Base-by-base conservation (phyloP, 768 basidiomycete species). In the Xerocomus brunneocitrinus region DNA sequence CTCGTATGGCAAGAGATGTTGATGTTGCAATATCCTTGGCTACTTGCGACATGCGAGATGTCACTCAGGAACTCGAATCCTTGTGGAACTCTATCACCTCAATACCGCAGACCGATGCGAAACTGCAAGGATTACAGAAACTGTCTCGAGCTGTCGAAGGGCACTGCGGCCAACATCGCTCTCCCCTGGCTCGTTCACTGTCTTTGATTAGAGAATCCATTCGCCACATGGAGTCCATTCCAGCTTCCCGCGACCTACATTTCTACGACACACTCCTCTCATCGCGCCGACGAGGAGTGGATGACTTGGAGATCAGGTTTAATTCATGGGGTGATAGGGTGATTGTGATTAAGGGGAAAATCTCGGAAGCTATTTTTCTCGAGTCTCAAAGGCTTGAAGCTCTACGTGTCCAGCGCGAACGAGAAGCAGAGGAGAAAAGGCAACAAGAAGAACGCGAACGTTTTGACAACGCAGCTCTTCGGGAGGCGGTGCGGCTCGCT, bases 161-260 rank as follows among this genome's bases (percentile, higher is more conserved):
- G 22, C 58, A 72, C 44, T 61, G 68, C 45, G 57, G 71, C 42
- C 52, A 63, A 4, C 67, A 74, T 61, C 70, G 73, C 59, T 57
- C 68, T 51, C 62, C 65, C 30, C 71, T 81, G 56, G 67, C 73
- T 12, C 73, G 74, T 24, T 79, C 79, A 0, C 69, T 87, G 40
- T 77, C 80, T 16, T 71, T 76, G 6, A 74, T 84, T 41, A 82
- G 78, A 19, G 79, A 81, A 41, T 66, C 80, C 3, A 70, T 89
- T 19, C 74, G 75, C 19, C 70, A 68, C 24, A 81, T 91, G 74
- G 80, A 84, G n/a, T 59, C 72, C 31, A 55, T 67, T 8, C 75
- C 81, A 32, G 69, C 72, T 41, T 64, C 70, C 2, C 67, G 71
- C 30, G 81, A 83, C 48, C 50, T 71, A 16, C 62, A 72, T 39